Percentiles rank a stretch among this genome's conserved stretches.
These are phyloP conservation scores for Dendrostoma leiphaemia DNA, from an alignment of 2,329 filamentous ascomycete species.

Conservation along the genomic window DNA sequence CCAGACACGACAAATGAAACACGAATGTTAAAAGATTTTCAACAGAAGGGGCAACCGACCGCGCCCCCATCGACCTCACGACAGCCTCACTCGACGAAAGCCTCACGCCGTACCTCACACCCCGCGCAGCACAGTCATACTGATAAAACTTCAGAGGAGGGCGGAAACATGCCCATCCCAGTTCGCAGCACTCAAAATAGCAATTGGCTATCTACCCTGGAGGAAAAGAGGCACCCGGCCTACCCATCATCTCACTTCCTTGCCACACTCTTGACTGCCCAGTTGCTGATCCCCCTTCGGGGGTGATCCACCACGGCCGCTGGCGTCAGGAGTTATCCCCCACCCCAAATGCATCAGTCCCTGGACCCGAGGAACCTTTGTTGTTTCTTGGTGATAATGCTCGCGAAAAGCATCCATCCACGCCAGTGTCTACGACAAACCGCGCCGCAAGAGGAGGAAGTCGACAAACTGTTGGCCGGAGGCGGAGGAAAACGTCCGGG, in stretches of 20 bases:
- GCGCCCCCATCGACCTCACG: no score
- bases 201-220: not conserved
- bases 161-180: not conserved
- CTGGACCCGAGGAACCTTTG: not conserved
- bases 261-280: no score
- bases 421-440: not conserved
- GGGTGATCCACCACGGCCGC: no score
- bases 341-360: no score
- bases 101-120: conserved; percentile 1
- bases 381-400: not conserved
- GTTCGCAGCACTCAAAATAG: no score
- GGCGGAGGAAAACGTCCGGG: no score
- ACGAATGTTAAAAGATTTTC: no score
- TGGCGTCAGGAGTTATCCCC: no score
- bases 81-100: conserved; percentile 1
- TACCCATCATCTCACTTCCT: not conserved
- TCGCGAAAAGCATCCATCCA: not conserved
- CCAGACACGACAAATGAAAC: no score
- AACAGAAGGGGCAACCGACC: no score
- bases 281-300: no score
- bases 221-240: not conserved
- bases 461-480: no score
- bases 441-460: conserved; percentile 1
- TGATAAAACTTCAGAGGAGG: not conserved
- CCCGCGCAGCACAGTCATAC: not conserved